These are phyloP conservation scores for grape (Vitis vinifera) DNA, from an alignment of 164 flowering plant species.

Conservation along the genomic window ASM3070453v1 NC_081808.1:2629501-2630000, in stretches of 20 bases:
- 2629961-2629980: neutral
- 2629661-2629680: conserved; percentile 39
- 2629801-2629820: conserved; percentile 85
- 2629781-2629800: conserved; percentile 59
- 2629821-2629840: conserved; percentile 78
- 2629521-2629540: no score
- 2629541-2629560: no score
- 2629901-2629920: neutral
- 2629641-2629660: conserved; percentile 43
- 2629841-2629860: conserved; percentile 80
- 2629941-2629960: no score
- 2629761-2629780: conserved; percentile 69
- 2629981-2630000: neutral
- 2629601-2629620: neutral
- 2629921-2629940: neutral
- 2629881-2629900: conserved; percentile 6
- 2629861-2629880: conserved; percentile 24
- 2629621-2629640: conserved; percentile 77
- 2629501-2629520: no score
- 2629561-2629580: no score
- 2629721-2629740: conserved; percentile 27
- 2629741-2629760: conserved; percentile 21
- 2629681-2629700: conserved; percentile 32
- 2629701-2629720: conserved; percentile 46
- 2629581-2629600: neutral